phyloP scores from a whole-genome alignment of 2,329 filamentous ascomycete species.

The Cordyceps cateniannulata region DNA sequence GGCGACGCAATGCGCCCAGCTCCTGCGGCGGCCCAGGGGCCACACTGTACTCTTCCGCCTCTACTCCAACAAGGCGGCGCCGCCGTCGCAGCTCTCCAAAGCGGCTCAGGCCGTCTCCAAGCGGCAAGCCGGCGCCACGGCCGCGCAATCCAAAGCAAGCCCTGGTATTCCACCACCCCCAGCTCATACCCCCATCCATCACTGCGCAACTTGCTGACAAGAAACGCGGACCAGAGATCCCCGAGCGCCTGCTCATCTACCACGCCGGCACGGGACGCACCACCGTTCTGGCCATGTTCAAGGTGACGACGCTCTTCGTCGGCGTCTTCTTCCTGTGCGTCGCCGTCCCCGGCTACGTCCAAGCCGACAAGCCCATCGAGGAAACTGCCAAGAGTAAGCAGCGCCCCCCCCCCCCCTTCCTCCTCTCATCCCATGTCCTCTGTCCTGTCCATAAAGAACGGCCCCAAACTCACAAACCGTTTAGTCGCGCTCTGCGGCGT shows the following conservation, averaged over 20 bases:
- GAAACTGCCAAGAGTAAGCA: slow-evolving; percentile 34
- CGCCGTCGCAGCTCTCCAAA: background rate
- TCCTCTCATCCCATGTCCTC: background rate
- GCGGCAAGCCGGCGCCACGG: background rate
- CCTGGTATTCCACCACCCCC: background rate
- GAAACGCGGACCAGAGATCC: slow-evolving; percentile 35
- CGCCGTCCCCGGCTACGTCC: slow-evolving; percentile 53
- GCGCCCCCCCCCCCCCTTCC: background rate
- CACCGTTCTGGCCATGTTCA: slow-evolving; percentile 62
- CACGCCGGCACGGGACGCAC: slow-evolving; percentile 64
- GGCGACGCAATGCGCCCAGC: background rate
- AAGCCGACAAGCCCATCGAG: slow-evolving; percentile 30
- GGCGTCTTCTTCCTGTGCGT: slow-evolving; percentile 60
- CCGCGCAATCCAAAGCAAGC: background rate
- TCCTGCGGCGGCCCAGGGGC: background rate
- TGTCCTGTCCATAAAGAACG: background rate
- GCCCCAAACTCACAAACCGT: background rate
- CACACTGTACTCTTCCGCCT: background rate
- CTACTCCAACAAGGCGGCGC: background rate
- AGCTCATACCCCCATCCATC: background rate
- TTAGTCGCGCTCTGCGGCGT: slow-evolving; percentile 53
- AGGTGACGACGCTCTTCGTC: slow-evolving; percentile 64
- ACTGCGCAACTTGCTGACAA: background rate
- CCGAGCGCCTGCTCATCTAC: slow-evolving; percentile 62
- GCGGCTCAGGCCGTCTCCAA: slow-evolving; percentile 1